Base-by-base conservation (phyloP, 371 early-diverging fungal species). In the Syncephalastrum monosporum region DNA sequence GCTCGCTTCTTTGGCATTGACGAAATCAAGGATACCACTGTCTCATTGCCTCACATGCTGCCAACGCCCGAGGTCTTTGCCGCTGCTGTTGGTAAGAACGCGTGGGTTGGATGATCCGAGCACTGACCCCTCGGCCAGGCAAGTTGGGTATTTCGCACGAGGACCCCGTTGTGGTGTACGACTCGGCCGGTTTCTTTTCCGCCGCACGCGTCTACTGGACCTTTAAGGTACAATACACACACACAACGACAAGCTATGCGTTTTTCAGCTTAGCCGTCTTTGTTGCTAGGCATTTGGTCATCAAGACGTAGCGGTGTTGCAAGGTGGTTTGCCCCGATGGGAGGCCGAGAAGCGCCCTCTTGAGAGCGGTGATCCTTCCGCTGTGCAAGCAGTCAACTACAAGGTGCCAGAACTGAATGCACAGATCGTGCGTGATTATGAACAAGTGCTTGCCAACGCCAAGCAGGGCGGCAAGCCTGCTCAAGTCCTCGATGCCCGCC, bases 281-380 rank as follows among this genome's bases (percentile, higher is more conserved):
- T 47, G 16, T 47, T 24, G 24, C 29, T 27, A 86, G 81, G 91
- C 82, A 10, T 94, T 95, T 83, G 94, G 94, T 3, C 95, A 95
- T 62, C 56, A 82, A 25, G 81, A 85, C 13, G 84, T 95, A 4
- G 90, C 92, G 23, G 85, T 97, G 5, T 71, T 97, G 48, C 85
- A 95, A 52, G 98, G 96, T 19, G 96, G 98, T 4, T 63, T 97
- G 25, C 82, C 83, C 14, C 78, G 80, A 47, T 97, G 98, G 98
- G 65, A 75, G 10, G 68, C 64, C 3, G 87, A 82, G 10, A 77
- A 75, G 15, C 77, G 78, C 0, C 67, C 79, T 8, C 50, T 54
- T 14, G 75, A 71, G 53, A 62, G 50, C 2, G 69, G 66, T 15
- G 60, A 60, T 21, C 24, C 49, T 14, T 17, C 54, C 0, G 41